These are phyloP conservation scores for Metarhizium humberi DNA, from an alignment of 2,329 filamentous ascomycete species.

Conservation along the genomic window DNA sequence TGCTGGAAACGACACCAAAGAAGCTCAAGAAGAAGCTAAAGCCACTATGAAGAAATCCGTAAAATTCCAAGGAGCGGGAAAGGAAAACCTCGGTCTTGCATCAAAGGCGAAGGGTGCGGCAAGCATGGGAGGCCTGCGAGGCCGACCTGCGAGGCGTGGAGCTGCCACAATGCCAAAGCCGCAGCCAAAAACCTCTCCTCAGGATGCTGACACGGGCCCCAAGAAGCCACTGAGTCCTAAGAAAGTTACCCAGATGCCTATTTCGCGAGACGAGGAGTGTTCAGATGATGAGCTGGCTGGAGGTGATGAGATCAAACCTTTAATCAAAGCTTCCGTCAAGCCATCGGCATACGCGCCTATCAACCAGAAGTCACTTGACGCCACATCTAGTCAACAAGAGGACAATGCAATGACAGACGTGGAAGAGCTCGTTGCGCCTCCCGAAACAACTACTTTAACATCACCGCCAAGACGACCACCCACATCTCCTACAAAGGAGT, in stretches of 20 bases:
- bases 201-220: conserved; percentile 17
- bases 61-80: conserved; percentile 55
- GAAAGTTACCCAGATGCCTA: conserved; percentile 51
- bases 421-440: conserved; percentile 1
- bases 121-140: conserved; percentile 20
- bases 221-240: conserved; percentile 52
- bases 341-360: conserved; percentile 13
- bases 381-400: conserved; percentile 6
- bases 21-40: conserved; percentile 26
- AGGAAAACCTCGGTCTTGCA: conserved; percentile 48
- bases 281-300: conserved; percentile 54
- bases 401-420: conserved; percentile 6
- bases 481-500: conserved; percentile 43
- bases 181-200: conserved; percentile 19
- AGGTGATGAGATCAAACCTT: conserved; percentile 38
- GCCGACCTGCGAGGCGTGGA: conserved; percentile 34
- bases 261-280: conserved; percentile 31
- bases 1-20: conserved; percentile 18
- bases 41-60: conserved; percentile 49
- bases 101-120: conserved; percentile 26
- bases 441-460: conserved; percentile 20
- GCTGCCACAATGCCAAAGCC: conserved; percentile 22
- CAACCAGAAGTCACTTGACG: conserved; percentile 11
- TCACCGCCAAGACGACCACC: conserved; percentile 49
- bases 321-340: conserved; percentile 49